Evolutionary conservation across 2,329 filamentous ascomycete species (phyloP).

Genomic region (Raffaelea albimanens): DNA sequence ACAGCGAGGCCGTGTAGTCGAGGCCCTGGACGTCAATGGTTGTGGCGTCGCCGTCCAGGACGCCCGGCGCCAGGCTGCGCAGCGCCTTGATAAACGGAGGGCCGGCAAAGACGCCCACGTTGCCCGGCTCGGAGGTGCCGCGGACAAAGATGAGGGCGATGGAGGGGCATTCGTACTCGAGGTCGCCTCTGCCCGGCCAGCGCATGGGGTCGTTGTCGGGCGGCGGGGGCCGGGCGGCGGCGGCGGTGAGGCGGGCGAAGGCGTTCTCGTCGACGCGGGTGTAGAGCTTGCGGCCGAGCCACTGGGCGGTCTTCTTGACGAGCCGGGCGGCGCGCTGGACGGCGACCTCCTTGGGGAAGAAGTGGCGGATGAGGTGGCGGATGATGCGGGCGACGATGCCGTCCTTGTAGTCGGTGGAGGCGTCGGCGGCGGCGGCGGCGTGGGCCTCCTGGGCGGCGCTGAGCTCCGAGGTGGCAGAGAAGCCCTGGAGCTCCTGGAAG

Average conservation of each 20-base stretch:
- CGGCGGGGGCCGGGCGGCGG: too few relatives aligned
- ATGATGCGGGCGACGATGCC: not conserved
- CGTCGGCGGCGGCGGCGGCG: not conserved
- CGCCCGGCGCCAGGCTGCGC: slow-evolving; percentile 5
- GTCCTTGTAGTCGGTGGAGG: not conserved
- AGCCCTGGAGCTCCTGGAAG: too few relatives aligned
- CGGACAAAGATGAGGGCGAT: slow-evolving; percentile 19
- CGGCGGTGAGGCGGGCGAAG: too few relatives aligned
- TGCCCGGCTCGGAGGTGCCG: slow-evolving; percentile 18
- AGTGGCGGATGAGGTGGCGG: not conserved
- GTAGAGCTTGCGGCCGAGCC: too few relatives aligned
- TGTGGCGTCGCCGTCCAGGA: not conserved
- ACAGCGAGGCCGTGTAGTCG: slow-evolving; percentile 15
- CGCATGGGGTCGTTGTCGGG: too few relatives aligned
- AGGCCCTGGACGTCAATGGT: slow-evolving; percentile 17
- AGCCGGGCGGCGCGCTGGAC: too few relatives aligned
- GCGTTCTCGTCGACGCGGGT: too few relatives aligned
- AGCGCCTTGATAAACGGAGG: slow-evolving; percentile 17
- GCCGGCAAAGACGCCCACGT: slow-evolving; percentile 17
- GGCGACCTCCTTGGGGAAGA: too few relatives aligned
- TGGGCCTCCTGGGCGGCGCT: too few relatives aligned
- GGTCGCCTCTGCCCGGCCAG: too few relatives aligned
- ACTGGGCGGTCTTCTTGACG: too few relatives aligned
- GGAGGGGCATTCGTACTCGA: slow-evolving; percentile 11
- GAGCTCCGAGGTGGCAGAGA: too few relatives aligned